phyloP scores from a whole-genome alignment of 306 rosid genomes.

The Rubus idaeus region DNA sequence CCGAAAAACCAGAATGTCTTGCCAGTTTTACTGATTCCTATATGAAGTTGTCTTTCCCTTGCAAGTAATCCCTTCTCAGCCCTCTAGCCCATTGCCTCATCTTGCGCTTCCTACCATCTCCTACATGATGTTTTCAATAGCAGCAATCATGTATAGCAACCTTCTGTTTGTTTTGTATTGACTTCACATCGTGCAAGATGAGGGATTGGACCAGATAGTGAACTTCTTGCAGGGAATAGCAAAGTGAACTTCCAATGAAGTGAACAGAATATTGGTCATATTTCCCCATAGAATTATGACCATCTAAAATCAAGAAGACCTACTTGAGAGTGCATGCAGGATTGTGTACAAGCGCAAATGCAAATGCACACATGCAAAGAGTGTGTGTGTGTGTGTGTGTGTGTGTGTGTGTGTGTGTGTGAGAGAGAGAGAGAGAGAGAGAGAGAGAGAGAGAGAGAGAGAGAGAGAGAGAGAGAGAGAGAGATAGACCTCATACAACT shows the following conservation, averaged over 20 bases:
- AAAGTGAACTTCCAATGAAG: not conserved
- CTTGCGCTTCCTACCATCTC: not conserved
- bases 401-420: too few relatives aligned
- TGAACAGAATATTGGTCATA: not conserved
- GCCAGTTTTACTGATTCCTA: not conserved
- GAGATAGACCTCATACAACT: constrained; percentile 68
- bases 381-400: too few relatives aligned
- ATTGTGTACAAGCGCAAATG: not conserved
- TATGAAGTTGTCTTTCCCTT: constrained; percentile 6
- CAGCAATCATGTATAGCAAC: not conserved
- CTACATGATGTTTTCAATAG: too few relatives aligned
- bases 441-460: constrained; percentile 2
- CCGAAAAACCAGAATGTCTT: constrained; percentile 1
- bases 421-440: too few relatives aligned
- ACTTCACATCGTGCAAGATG: not conserved
- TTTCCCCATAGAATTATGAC: not conserved
- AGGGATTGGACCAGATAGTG: not conserved
- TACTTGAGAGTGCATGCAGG: not conserved
- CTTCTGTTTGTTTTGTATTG: not conserved
- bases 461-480: constrained; percentile 18
- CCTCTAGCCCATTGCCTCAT: constrained; percentile 6
- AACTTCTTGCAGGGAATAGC: not conserved
- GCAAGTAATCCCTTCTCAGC: not conserved
- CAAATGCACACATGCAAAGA: not conserved
- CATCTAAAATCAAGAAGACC: not conserved